phyloP scores from a whole-genome alignment of 1,139 yeast species.

The Pichia norvegensis region DNA sequence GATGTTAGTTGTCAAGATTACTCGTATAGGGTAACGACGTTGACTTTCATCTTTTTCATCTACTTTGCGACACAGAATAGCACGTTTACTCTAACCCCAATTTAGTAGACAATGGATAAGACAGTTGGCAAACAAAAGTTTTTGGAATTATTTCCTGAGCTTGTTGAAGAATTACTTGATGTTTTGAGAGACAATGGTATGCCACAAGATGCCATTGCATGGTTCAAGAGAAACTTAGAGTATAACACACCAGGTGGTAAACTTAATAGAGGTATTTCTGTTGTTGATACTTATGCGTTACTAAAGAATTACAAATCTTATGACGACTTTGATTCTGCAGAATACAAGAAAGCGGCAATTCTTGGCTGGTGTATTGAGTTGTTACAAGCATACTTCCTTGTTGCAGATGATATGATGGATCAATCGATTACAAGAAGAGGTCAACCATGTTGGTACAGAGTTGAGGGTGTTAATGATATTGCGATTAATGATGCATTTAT shows the following conservation, averaged over 20 bases:
- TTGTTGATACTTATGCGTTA: slow-evolving; percentile 83
- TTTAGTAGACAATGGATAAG: slow-evolving; percentile 28
- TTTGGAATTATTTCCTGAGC: slow-evolving; percentile 62
- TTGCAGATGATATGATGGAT: slow-evolving; percentile 99
- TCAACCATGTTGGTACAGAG: slow-evolving; percentile 95
- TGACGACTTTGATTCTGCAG: slow-evolving; percentile 51
- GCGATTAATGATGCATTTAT: slow-evolving; percentile 97
- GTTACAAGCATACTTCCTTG: slow-evolving; percentile 92
- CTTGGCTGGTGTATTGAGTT: slow-evolving; percentile 96
- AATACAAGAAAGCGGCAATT: slow-evolving; percentile 78
- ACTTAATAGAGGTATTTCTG: slow-evolving; percentile 92
- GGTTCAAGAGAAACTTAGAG: slow-evolving; percentile 70
- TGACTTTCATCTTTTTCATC: too few species aligned
- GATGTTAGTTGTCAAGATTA: too few species aligned
- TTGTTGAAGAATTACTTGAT: slow-evolving; percentile 68
- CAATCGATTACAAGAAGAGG: slow-evolving; percentile 95
- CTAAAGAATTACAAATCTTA: slow-evolving; percentile 54
- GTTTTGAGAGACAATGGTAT: slow-evolving; percentile 65
- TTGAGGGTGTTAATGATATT: slow-evolving; percentile 73
- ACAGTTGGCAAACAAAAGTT: slow-evolving; percentile 51
- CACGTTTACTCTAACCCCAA: neutral
- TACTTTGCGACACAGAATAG: neutral
- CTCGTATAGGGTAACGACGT: neutral
- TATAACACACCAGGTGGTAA: slow-evolving; percentile 97
- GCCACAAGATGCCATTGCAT: slow-evolving; percentile 77